Conservation (phyloP, 768 basidiomycete species). For the Mycena alexandri region DNA sequence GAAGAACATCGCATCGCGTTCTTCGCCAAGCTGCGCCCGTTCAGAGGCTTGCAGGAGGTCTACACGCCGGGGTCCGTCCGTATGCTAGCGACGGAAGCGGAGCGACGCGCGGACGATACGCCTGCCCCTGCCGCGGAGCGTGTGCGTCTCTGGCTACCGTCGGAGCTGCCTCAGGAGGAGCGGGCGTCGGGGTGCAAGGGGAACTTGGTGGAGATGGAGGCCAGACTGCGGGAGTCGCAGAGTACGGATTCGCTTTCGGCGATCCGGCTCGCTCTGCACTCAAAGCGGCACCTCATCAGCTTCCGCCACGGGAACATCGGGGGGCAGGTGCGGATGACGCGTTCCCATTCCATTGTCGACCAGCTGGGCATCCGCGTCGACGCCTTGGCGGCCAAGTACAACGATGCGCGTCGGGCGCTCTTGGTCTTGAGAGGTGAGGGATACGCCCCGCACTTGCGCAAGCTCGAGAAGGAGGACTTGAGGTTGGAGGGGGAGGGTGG, state of each 20-base stretch:
- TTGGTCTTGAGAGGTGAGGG: background rate
- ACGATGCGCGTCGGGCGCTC: background rate
- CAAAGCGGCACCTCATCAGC: constrained; percentile 16
- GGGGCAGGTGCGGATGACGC: constrained; percentile 4
- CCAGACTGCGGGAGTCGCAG: constrained; percentile 12
- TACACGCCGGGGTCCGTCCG: constrained; percentile 16
- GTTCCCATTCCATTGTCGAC: constrained; percentile 1
- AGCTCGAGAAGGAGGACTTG: background rate
- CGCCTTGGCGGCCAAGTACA: background rate
- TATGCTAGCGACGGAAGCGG: constrained; percentile 9
- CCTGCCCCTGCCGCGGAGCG: constrained; percentile 2
- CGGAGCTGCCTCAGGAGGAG: background rate
- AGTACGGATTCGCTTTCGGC: background rate
- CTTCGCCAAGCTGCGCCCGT: constrained; percentile 8
- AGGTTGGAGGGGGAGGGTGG: background rate
- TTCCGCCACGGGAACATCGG: constrained; percentile 14
- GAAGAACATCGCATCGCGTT: constrained; percentile 25
- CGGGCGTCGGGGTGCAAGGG: background rate
- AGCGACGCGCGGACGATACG: background rate
- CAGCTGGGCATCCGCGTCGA: background rate
- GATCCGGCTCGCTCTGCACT: constrained; percentile 3
- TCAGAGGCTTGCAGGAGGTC: constrained; percentile 2
- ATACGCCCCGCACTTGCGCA: background rate
- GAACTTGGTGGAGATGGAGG: constrained; percentile 6
- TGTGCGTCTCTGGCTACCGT: constrained; percentile 12